These are phyloP conservation scores for Globisporangium carolinianum DNA, from an alignment of 352 stramenopile genomes.

Conservation along the genomic window DNA sequence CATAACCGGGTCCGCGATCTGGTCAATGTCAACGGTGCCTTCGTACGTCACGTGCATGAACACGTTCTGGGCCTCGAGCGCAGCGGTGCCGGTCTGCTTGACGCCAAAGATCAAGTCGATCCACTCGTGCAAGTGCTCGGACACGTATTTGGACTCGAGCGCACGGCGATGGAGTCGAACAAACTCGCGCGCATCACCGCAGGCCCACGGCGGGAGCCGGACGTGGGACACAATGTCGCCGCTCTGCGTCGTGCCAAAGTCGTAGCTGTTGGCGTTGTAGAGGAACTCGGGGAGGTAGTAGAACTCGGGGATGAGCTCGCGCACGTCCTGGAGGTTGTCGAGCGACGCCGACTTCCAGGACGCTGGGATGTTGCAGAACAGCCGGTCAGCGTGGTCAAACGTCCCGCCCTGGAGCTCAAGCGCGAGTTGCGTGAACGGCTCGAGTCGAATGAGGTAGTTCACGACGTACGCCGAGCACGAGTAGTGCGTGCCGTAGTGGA, in stretches of 20 bases:
- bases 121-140: conserved; percentile 95
- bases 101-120: conserved; percentile 97
- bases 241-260: conserved; percentile 62
- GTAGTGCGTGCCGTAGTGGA: conserved; percentile 98
- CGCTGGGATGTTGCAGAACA: conserved; percentile 94
- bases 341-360: conserved; percentile 92
- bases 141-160: conserved; percentile 95
- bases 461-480: conserved; percentile 94
- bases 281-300: conserved; percentile 78
- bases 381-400: conserved; percentile 93
- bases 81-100: conserved; percentile 91
- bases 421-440: conserved; percentile 78
- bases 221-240: conserved; percentile 91
- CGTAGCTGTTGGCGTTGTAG: conserved; percentile 66
- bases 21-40: conserved; percentile 71
- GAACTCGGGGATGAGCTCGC: conserved; percentile 77
- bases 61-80: conserved; percentile 91
- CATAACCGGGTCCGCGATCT: conserved; percentile 85
- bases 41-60: conserved; percentile 87
- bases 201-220: conserved; percentile 90
- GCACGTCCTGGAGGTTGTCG: conserved; percentile 87
- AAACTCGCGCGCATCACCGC: conserved; percentile 91
- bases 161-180: conserved; percentile 92
- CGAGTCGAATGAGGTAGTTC: conserved; percentile 94
- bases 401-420: conserved; percentile 58